phyloP scores from a whole-genome alignment of 352 stramenopile genomes.

The Detonula confervacea region DNA sequence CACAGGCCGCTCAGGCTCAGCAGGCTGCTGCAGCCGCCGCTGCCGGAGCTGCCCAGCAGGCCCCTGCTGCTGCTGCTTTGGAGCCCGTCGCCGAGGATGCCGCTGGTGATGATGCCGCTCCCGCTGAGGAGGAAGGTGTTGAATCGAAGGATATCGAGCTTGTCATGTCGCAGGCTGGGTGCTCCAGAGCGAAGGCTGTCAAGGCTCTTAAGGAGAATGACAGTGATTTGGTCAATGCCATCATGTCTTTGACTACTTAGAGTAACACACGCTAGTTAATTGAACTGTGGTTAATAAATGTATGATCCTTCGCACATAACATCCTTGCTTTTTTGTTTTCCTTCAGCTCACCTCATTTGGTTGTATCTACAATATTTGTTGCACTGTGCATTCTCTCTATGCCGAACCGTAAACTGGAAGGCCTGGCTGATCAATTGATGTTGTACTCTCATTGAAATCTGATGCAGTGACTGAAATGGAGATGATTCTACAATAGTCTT shows the following conservation, averaged over 20 bases:
- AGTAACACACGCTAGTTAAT: not conserved
- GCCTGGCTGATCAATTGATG: no score
- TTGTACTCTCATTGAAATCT: no score
- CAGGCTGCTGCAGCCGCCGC: slow-evolving; percentile 45
- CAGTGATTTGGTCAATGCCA: slow-evolving; percentile 99
- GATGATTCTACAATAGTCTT: no score
- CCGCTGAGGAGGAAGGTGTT: slow-evolving; percentile 94
- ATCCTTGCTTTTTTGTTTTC: no score
- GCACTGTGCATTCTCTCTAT: no score
- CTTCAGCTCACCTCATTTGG: no score
- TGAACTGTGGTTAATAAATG: no score
- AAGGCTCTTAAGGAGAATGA: slow-evolving; percentile 97
- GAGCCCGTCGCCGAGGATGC: slow-evolving; percentile 86
- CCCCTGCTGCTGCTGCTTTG: slow-evolving; percentile 67
- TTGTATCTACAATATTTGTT: no score
- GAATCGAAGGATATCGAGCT: slow-evolving; percentile 99
- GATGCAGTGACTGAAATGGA: no score
- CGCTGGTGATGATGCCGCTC: slow-evolving; percentile 37
- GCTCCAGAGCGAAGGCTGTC: slow-evolving; percentile 94
- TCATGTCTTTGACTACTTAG: slow-evolving; percentile 99
- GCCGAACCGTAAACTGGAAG: no score
- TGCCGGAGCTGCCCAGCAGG: slow-evolving; percentile 36
- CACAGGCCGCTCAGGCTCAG: slow-evolving; percentile 84
- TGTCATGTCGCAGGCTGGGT: slow-evolving; percentile 94
- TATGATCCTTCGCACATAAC: no score